These are phyloP conservation scores for Citeromyces nyonsensis DNA, from an alignment of 805 yeast genomes.

Conservation along the genomic window DNA sequence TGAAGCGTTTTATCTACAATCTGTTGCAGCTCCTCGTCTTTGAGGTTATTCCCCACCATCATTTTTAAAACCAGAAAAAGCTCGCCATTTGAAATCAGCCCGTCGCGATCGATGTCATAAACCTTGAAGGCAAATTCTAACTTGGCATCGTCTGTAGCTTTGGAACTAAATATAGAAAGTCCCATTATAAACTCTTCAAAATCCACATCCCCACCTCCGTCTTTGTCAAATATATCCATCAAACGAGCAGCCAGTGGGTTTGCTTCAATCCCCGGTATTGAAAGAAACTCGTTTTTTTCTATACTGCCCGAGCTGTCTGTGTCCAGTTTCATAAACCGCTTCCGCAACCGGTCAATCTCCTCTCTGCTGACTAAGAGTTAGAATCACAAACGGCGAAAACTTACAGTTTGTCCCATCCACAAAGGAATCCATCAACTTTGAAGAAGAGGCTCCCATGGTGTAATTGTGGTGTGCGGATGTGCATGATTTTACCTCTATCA, in stretches of 20 bases:
- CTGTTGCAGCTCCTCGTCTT: slow-evolving; percentile 82
- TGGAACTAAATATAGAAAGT: slow-evolving; percentile 68
- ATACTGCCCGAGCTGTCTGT: slow-evolving; percentile 86
- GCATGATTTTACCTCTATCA: too few relatives aligned
- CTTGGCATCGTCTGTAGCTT: slow-evolving; percentile 70
- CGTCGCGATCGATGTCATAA: slow-evolving; percentile 93
- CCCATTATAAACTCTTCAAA: slow-evolving; percentile 78
- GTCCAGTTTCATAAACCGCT: slow-evolving; percentile 90
- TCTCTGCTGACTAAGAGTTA: slow-evolving; percentile 53
- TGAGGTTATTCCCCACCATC: slow-evolving; percentile 92
- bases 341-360: slow-evolving; percentile 82
- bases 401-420: slow-evolving; percentile 69
- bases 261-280: slow-evolving; percentile 82
- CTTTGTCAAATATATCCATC: slow-evolving; percentile 89
- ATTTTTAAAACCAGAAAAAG: slow-evolving; percentile 79
- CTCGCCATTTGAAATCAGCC: slow-evolving; percentile 91
- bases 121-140: slow-evolving; percentile 81
- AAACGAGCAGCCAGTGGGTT: slow-evolving; percentile 85
- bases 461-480: too few relatives aligned
- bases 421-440: slow-evolving; percentile 26
- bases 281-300: slow-evolving; percentile 78
- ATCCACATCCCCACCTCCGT: slow-evolving; percentile 86
- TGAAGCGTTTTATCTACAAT: slow-evolving; percentile 92
- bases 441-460: slow-evolving; percentile 44
- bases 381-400: slow-evolving; percentile 9